phyloP scores from a whole-genome alignment of 257 asterid species.

The Leptodermis oblonga region DNA sequence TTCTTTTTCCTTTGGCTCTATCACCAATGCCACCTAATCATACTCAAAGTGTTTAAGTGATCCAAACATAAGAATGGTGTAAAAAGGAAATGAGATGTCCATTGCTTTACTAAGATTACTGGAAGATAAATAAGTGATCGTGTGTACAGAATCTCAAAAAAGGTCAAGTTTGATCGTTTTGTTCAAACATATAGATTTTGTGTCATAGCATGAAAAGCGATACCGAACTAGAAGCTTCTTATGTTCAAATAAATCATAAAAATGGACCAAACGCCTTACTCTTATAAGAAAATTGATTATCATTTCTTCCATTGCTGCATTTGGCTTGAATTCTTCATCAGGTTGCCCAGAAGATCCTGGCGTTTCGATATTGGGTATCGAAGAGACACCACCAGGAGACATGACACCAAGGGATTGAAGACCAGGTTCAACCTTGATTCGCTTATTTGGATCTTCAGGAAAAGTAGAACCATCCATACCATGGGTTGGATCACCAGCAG shows the following conservation, averaged over 20 bases:
- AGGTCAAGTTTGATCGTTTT: background rate
- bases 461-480: conserved; percentile 74
- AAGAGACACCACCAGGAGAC: conserved; percentile 96
- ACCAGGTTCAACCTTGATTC: conserved; percentile 96
- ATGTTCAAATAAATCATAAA: background rate
- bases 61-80: background rate
- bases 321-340: conserved; percentile 99
- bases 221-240: background rate
- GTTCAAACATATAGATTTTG: background rate
- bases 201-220: background rate
- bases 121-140: background rate
- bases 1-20: conserved; percentile 98
- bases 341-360: conserved; percentile 94
- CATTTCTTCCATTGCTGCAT: conserved; percentile 99
- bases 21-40: conserved; percentile 84
- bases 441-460: conserved; percentile 86
- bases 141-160: background rate
- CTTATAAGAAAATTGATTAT: conserved; percentile 94
- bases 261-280: conserved; percentile 38
- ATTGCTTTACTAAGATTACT: background rate
- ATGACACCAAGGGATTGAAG: conserved; percentile 88
- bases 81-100: background rate
- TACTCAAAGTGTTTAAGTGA: background rate
- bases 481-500: conserved; percentile 61
- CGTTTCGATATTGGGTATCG: conserved; percentile 88